These are phyloP conservation scores for Pythium insidiosum DNA, from an alignment of 352 stramenopile genomes.

Conservation along the genomic window DNA sequence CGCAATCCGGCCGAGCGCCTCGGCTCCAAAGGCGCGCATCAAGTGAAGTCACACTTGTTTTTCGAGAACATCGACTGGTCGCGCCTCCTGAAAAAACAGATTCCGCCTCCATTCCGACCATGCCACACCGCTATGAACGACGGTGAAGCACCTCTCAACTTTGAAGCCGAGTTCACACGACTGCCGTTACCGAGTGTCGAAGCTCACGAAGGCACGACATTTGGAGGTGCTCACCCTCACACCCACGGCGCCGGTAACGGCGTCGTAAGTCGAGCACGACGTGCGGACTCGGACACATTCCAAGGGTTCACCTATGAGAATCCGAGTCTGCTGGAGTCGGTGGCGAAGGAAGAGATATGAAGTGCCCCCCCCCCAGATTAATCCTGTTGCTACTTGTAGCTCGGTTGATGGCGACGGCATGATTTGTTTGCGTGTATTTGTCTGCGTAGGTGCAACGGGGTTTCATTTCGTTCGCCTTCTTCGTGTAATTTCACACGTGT, in stretches of 20 bases:
- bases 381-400: too few species aligned
- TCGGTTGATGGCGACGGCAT: too few species aligned
- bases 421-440: too few species aligned
- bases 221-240: constrained; percentile 4
- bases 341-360: constrained; percentile 15
- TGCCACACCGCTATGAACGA: constrained; percentile 68
- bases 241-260: too few species aligned
- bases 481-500: too few species aligned
- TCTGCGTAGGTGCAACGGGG: too few species aligned
- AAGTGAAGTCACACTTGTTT: constrained; percentile 71
- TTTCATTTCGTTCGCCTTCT: too few species aligned
- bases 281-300: constrained; percentile 64
- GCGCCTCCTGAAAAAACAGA: constrained; percentile 44
- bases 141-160: constrained; percentile 71
- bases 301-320: constrained; percentile 79
- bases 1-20: constrained; percentile 63
- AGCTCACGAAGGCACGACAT: constrained; percentile 9
- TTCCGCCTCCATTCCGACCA: constrained; percentile 62
- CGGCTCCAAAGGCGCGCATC: constrained; percentile 51
- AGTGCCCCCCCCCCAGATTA: too few species aligned
- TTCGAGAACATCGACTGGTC: constrained; percentile 77
- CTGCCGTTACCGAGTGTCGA: constrained; percentile 73
- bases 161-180: constrained; percentile 80
- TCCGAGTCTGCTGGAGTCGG: constrained; percentile 49
- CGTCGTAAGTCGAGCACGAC: constrained; percentile 21